Base-by-base conservation (phyloP, 1,284 basidiomycete species). In the Boletus hoseneyae region DNA sequence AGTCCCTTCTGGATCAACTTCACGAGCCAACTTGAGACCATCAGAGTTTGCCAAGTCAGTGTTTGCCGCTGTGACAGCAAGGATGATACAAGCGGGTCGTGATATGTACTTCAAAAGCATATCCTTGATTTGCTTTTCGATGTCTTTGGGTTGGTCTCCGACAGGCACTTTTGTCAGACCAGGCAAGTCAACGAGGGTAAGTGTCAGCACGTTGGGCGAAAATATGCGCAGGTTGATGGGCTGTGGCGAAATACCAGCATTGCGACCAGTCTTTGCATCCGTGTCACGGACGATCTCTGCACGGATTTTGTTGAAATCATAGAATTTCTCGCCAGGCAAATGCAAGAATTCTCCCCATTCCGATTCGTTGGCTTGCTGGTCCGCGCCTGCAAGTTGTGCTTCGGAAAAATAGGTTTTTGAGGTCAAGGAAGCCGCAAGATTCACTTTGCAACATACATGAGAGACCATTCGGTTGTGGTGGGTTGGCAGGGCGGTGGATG, bases 311-410 rank as follows among this genome's bases (percentile, higher is more conserved):
- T 84, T 78, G 73, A 99, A 99, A 74, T 99, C 96, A 69, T 87
- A 88, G 75, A 98, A 97, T 73, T 98, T 98, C 73, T 98, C 91
- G 49, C 90, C 90, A 0, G 96, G 94, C 41, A 97, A 79, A 68
- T 97, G 93, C 39, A 98, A 75, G 77, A 99, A 99, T 73, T 99
- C 96, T 65, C 95, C 96, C 96, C 96, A 99, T 72, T 98, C 96
- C 62, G 97, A 85, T 52, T 84, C 76, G 69, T 94, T 97, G 66
- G 86, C 90, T 43, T 79, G 76, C 57, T 86, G 78, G 70, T 87
- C 85, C 32, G 68, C 59, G 35, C 76, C 78, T 50, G 75, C 76
- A 54, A 70, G 67, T 71, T 75, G 68, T 52, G 71, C 73, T 77
- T 66, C 21, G 50, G 51, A n/a, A 54, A 42, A 7, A 21, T 13